phyloP scores from a whole-genome alignment of 208 protist species.

The Crithidia acanthocephali region DNA sequence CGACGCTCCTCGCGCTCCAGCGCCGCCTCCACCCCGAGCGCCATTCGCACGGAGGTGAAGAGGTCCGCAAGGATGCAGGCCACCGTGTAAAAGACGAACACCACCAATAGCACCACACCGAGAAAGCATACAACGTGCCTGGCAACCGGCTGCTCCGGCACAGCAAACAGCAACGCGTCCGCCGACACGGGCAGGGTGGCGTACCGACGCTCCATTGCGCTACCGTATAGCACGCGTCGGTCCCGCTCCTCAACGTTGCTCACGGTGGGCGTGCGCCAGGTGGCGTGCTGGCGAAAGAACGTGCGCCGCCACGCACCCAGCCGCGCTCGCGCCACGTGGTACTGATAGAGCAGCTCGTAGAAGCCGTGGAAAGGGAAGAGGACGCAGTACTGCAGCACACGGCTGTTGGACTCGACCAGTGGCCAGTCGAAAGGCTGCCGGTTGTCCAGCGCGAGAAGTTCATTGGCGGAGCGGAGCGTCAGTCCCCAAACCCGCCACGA shows the following conservation, averaged over 20 bases:
- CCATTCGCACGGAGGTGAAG: conserved; percentile 33
- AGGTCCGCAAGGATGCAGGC: conserved; percentile 39
- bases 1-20: conserved; percentile 28
- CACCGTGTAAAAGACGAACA: conserved; percentile 44
- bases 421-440: conserved; percentile 67
- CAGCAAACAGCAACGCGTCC: conserved; percentile 65
- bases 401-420: conserved; percentile 59
- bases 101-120: conserved; percentile 16
- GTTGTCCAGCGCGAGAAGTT: conserved; percentile 65
- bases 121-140: conserved; percentile 45
- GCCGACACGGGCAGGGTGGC: conserved; percentile 42
- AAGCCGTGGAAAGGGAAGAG: conserved; percentile 74
- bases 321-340: conserved; percentile 40
- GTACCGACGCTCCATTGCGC: conserved; percentile 32
- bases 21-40: conserved; percentile 33
- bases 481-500: conserved; percentile 74
- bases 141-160: conserved; percentile 38
- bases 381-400: conserved; percentile 48
- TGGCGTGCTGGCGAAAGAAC: not conserved
- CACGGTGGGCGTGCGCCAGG: not conserved
- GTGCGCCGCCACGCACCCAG: conserved; percentile 2
- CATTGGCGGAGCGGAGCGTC: conserved; percentile 57
- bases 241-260: not conserved
- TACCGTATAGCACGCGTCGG: conserved; percentile 30
- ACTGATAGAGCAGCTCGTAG: conserved; percentile 56